Conservation (phyloP, 2,329 filamentous ascomycete species). For the Pseudopithomyces chartarum region DNA sequence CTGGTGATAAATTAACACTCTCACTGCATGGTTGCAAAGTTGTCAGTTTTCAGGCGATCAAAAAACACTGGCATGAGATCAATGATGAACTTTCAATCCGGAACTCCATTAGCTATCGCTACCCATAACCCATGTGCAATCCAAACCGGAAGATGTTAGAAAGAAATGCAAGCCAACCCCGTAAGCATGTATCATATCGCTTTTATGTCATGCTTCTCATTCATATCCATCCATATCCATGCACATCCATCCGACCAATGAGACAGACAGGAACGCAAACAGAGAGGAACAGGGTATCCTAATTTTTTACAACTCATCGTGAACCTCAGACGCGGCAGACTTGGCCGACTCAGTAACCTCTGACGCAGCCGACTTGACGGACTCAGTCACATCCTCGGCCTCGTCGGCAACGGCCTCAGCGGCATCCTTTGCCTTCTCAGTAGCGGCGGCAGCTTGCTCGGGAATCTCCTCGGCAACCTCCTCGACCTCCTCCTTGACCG, state of each 20-base stretch:
- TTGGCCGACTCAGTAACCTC: slow-evolving; percentile 44
- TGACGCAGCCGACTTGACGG: slow-evolving; percentile 47
- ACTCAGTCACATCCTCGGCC: slow-evolving; percentile 43
- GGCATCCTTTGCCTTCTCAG: slow-evolving; percentile 42
- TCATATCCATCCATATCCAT: neutral
- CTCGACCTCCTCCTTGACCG: slow-evolving; percentile 60
- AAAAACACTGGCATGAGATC: neutral
- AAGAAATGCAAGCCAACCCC: neutral
- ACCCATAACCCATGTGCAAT: slow-evolving; percentile 2
- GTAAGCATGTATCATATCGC: slow-evolving; percentile 10
- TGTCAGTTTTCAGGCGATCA: too few species aligned
- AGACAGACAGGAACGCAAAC: slow-evolving; percentile 6
- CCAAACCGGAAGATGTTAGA: slow-evolving; percentile 2
- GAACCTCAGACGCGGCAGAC: slow-evolving; percentile 47
- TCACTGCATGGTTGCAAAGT: too few species aligned
- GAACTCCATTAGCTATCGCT: slow-evolving; percentile 13
- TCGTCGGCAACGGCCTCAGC: slow-evolving; percentile 19
- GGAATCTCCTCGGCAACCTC: slow-evolving; percentile 47
- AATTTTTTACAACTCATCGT: slow-evolving; percentile 80
- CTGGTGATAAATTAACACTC: too few species aligned
- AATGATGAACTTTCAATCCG: neutral
- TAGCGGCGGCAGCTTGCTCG: slow-evolving; percentile 46
- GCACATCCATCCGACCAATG: slow-evolving; percentile 4
- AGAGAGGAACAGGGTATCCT: slow-evolving; percentile 5
- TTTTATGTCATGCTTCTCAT: slow-evolving; percentile 11